A percentile compares a stretch with the other conserved stretches of the same genome.
Evolutionary conservation across 371 early-diverging fungal species (phyloP).

Genomic region (Furculomyces boomerangus): DNA sequence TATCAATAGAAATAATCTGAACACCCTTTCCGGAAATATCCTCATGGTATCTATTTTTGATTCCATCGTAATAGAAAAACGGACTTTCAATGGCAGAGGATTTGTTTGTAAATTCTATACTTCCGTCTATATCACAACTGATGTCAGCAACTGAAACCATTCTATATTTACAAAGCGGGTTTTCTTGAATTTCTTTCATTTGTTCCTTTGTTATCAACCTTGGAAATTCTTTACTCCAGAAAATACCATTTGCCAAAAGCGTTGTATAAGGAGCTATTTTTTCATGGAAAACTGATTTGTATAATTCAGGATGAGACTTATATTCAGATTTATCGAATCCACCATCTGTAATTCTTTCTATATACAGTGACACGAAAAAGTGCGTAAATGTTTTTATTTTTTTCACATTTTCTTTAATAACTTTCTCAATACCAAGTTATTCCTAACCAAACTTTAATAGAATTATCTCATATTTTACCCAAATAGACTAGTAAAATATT

Average conservation of each 20-base stretch:
- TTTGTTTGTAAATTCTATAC: conserved; percentile 81
- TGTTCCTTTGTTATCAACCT: conserved; percentile 73
- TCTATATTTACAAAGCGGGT: conserved; percentile 36
- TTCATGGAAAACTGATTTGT: conserved; percentile 63
- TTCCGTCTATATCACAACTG: conserved; percentile 83
- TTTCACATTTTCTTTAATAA: too few species aligned
- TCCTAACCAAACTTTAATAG: too few species aligned
- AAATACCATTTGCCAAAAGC: conserved; percentile 84
- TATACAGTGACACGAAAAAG: too few species aligned
- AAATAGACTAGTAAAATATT: too few species aligned
- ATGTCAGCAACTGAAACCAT: conserved; percentile 83
- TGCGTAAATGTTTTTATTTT: too few species aligned
- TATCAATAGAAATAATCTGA: conserved; percentile 92
- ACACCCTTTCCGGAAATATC: conserved; percentile 63
- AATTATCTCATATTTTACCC: too few species aligned
- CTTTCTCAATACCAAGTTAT: too few species aligned
- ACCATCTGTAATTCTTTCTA: conserved; percentile 46
- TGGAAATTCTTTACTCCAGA: conserved; percentile 82
- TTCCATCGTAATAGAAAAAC: conserved; percentile 81
- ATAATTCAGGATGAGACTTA: conserved; percentile 56
- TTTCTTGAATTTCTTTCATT: conserved; percentile 37
- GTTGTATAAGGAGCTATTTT: conserved; percentile 79
- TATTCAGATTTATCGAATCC: conserved; percentile 46
- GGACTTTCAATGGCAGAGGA: conserved; percentile 78
- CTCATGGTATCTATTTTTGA: conserved; percentile 45